Base-by-base conservation (phyloP, 2,329 filamentous ascomycete species). In the Aspergillus aculeatus region DNA sequence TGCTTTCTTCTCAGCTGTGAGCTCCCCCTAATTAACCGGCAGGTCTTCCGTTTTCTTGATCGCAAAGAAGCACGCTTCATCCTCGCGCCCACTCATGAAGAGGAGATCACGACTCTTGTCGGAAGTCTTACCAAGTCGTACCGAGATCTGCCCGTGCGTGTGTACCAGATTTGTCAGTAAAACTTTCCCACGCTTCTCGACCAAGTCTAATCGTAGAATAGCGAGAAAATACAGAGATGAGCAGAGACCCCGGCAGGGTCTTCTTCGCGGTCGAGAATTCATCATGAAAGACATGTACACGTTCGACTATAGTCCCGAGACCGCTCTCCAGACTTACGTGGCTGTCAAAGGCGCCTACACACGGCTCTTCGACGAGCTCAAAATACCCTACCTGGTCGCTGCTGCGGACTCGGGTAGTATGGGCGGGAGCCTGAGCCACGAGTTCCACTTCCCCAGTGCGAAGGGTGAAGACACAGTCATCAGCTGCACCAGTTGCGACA, bases 201-300 rank as follows among this genome's bases (percentile, higher is more conserved):
- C 44, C 14, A 11, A 12, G n/a, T 51, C 12, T 31, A 50, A 44
- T 16, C 44, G 11, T 31, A 12, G 9, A 23, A 5, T 24, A 91
- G 89, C 91, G 31, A 86, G 94, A 50, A 99, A 99, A 75, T 99
- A 98, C 71, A 87, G 95, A 52, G 95, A 99, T 77, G 95, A 99
- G 76, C 84, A 89, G 58, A 85, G 95, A 26, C 95, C 95, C 21
- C 86, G 95, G 32, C 91, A 96, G 68, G 95, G 95, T 12, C 81
- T 99, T 2, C 81, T 99, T 9, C 87, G 95, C 10, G 90, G 91
- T 0, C 87, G 92, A 62, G 95, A 99, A 71, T 99, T 99, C 69
- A 78, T 92, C 67, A 99, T 99, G 95, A 99, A 99, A 76, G 95
- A 99, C 74, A 83, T 99, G 1, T 99, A 99, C 74, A 97, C 93